A percentile compares a stretch with the other conserved stretches of the same genome.
Evolutionary conservation across 768 basidiomycete genomes (phyloP).

Genomic region (Auriscalpium orientale): DNA sequence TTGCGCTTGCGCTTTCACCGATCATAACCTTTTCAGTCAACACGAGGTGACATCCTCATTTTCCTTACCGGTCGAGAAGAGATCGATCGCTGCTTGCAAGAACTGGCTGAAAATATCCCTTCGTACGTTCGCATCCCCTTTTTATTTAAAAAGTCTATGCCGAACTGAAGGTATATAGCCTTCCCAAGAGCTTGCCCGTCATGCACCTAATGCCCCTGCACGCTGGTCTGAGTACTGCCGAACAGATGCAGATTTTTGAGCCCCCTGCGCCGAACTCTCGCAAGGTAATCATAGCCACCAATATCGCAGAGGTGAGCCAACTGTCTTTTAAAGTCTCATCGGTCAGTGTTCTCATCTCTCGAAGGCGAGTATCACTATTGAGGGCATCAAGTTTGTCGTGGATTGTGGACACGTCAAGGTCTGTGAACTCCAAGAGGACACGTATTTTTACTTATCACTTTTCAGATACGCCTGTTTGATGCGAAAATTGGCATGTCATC

Average conservation of each 20-base stretch:
- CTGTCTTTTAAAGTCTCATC: neutral
- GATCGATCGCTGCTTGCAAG: constrained; percentile 83
- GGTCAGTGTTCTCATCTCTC: neutral
- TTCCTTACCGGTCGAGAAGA: constrained; percentile 96
- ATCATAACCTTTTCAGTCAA: constrained; percentile 43
- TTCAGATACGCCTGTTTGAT: constrained; percentile 84
- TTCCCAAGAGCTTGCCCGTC: constrained; percentile 46
- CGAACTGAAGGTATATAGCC: constrained; percentile 22
- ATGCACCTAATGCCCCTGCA: constrained; percentile 73
- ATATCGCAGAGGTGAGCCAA: constrained; percentile 78
- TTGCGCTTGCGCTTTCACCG: neutral
- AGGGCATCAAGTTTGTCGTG: constrained; percentile 89
- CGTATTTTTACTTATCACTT: neutral
- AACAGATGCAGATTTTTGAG: constrained; percentile 83
- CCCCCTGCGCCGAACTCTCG: constrained; percentile 65
- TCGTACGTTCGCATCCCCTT: constrained; percentile 7
- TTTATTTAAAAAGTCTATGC: neutral
- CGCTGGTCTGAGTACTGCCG: constrained; percentile 81
- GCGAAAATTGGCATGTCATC: constrained; percentile 80
- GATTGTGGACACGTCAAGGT: constrained; percentile 97
- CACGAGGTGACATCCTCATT: constrained; percentile 82
- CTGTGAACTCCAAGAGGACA: constrained; percentile 7
- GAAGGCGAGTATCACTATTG: constrained; percentile 93
- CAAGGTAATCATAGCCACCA: constrained; percentile 90
- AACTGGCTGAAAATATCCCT: constrained; percentile 55